These are phyloP conservation scores for Typha latifolia DNA, from an alignment of 176 grass and related monocot genomes.

Conservation along the genomic window DNA sequence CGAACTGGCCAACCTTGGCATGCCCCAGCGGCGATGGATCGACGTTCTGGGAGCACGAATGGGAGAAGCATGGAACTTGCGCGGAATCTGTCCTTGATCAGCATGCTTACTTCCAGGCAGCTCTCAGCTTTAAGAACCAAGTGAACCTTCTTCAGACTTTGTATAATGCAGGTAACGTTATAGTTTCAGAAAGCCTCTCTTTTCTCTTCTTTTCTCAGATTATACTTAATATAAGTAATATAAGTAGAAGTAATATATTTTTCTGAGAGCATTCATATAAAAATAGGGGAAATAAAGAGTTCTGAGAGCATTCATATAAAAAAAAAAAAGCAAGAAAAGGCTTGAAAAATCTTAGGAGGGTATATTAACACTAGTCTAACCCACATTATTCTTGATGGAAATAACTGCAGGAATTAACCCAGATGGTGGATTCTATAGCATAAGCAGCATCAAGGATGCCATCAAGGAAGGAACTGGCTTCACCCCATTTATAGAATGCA, in stretches of 20 bases:
- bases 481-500: constrained; percentile 67
- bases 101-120: constrained; percentile 65
- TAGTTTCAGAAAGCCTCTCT: too few species aligned
- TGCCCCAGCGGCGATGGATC: constrained; percentile 59
- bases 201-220: too few species aligned
- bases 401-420: constrained; percentile 33
- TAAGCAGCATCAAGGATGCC: constrained; percentile 31
- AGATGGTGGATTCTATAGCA: constrained; percentile 51
- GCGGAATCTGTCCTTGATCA: constrained; percentile 43
- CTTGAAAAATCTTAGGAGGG: neutral
- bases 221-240: too few species aligned
- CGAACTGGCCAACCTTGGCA: constrained; percentile 68
- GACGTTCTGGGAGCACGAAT: constrained; percentile 79
- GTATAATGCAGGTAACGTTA: constrained; percentile 15
- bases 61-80: constrained; percentile 97
- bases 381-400: neutral
- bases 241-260: too few species aligned
- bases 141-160: constrained; percentile 44
- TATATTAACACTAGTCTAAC: neutral
- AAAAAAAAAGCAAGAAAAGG: neutral
- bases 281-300: too few species aligned
- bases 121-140: constrained; percentile 40
- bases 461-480: constrained; percentile 31
- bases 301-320: neutral
- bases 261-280: too few species aligned